Evolutionary conservation across 805 yeast species (phyloP), one percentile per base, ranked within the genome.

Genomic region (Monosporozyma solicola): DNA sequence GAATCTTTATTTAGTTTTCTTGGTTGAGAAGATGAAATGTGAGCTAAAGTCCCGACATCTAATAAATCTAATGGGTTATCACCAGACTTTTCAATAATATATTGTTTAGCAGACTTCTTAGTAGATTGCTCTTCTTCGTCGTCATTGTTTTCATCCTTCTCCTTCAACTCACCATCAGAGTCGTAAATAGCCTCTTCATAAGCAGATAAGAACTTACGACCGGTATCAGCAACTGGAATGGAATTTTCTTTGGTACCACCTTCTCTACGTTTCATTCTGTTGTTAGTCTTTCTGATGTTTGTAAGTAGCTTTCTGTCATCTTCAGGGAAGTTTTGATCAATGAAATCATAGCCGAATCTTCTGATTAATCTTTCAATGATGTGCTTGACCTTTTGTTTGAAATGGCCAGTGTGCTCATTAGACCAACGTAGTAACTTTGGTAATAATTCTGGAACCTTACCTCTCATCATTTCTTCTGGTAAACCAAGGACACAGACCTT

Each of bases 401-500:
- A 94, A 66, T 90, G 96, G 48, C 95, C 95, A 64, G 89, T 88
- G 70, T 92, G 97, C 67, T 91, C 97, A 67, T 89, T 94, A 44
- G 97, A 88, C 94, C 97, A 91, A 56, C 83, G 82, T 79, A 94
- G 75, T 62, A 94, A 77, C 61, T 87, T 85, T 27, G 79, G 74
- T 51, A 94, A 73, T 50, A 94, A 71, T 10, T 79, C 83, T 35
- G 76, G 76, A 61, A 92, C 78, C 59, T 84, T 83, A 8, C 82
- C 77, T 59, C 77, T 78, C 52, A 94, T 82, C 59, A 83, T 64
- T 24, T 87, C 95, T 55, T 80, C 85, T 13, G 97, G 95, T 53
- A 94, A 77, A 20, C 89, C 80, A 56, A 91, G 75, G 11, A 88
- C 84, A 59, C 92, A 87, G 50, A 92, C 92, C 70, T 92, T 94